phyloP scores from a whole-genome alignment of 2,329 filamentous ascomycete species.

The Gaeumannomyces tritici region DNA sequence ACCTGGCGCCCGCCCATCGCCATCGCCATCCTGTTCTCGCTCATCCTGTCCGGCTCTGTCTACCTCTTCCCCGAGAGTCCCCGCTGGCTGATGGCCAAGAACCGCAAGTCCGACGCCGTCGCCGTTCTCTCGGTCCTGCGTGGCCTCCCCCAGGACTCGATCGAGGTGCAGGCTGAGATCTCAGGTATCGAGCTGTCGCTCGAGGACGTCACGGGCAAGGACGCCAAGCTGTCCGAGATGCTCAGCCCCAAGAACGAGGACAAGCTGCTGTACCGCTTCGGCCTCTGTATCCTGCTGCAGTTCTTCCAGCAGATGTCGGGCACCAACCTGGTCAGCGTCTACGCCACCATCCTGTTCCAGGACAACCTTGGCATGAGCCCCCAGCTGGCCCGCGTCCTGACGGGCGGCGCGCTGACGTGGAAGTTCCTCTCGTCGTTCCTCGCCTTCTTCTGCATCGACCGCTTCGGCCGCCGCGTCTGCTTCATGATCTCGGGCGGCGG shows the following conservation, averaged over 20 bases:
- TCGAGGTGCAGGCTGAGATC: slow-evolving; percentile 12
- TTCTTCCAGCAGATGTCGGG: slow-evolving; percentile 41
- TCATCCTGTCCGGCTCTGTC: slow-evolving; percentile 21
- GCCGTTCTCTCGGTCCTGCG: slow-evolving; percentile 21
- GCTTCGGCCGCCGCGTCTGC: slow-evolving; percentile 36
- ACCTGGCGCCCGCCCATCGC: slow-evolving; percentile 22
- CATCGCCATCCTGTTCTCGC: slow-evolving; percentile 21
- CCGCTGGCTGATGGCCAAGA: slow-evolving; percentile 19
- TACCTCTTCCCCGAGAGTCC: slow-evolving; percentile 29
- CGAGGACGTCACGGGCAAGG: slow-evolving; percentile 26
- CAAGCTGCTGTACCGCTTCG: slow-evolving; percentile 39
- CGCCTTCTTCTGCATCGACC: slow-evolving; percentile 38
- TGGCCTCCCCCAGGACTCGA: slow-evolving; percentile 22
- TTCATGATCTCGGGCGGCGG: slow-evolving; percentile 41
- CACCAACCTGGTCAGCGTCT: slow-evolving; percentile 36
- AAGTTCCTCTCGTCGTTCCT: slow-evolving; percentile 42
- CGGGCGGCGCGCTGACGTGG: slow-evolving; percentile 41
- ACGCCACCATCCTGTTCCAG: slow-evolving; percentile 29
- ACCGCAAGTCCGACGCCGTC: slow-evolving; percentile 8
- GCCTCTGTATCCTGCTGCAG: slow-evolving; percentile 37
- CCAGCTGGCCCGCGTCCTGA: slow-evolving; percentile 27
- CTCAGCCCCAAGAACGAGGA: slow-evolving; percentile 36
- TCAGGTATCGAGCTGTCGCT: slow-evolving; percentile 28
- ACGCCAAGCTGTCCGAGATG: slow-evolving; percentile 29
- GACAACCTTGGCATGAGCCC: slow-evolving; percentile 27